Base-by-base conservation (phyloP, 2,329 filamentous ascomycete species). In the Sporothrix brunneoviolacea region DNA sequence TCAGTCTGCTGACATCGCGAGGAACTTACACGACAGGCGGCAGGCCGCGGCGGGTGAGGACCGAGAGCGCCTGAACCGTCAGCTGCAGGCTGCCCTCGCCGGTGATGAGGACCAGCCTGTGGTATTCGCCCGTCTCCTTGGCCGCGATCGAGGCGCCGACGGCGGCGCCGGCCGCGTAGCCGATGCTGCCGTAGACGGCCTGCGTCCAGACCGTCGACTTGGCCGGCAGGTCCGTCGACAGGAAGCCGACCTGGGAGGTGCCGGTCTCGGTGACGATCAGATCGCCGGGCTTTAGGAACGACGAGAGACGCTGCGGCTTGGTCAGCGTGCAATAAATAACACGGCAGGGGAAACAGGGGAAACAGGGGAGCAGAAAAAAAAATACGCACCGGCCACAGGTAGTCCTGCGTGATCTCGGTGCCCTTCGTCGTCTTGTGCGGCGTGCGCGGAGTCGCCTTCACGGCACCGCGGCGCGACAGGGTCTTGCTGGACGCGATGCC, bases 251-350 rank as follows among this genome's bases (percentile, higher is more conserved):
- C 68, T 89, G 91, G 48, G 88, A 76, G 0, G 90, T 95, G 32
- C 89, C 90, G 3, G 89, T 94, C 65, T 94, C 90, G 0, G 88
- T 91, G 42, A 95, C 79, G 50, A 95, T 73, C 51, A 93, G 79
- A 60, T 95, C 89, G 39, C 83, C 75, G 49, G 82, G 72, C 27
- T 32, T 37, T 9, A 41, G 30, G 38, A 52, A 52, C n/a, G 15
- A 16, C 13, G 27, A 27, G 9, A 52, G n/a, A 8, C 30, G 19
- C 6, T n/a, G n/a, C n/a, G n/a, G n/a, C n/a, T n/a, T n/a, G n/a
- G n/a, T n/a, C n/a, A n/a, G n/a, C n/a, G n/a, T n/a, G n/a, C n/a
- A n/a, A n/a, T n/a, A n/a, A n/a, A n/a, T n/a, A n/a, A n/a, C n/a
- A n/a, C n/a, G n/a, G n/a, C n/a, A n/a, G n/a, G n/a, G n/a, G n/a